Base-by-base conservation (phyloP, 2,329 filamentous ascomycete genomes). In the Colletotrichum higginsianum region DNA sequence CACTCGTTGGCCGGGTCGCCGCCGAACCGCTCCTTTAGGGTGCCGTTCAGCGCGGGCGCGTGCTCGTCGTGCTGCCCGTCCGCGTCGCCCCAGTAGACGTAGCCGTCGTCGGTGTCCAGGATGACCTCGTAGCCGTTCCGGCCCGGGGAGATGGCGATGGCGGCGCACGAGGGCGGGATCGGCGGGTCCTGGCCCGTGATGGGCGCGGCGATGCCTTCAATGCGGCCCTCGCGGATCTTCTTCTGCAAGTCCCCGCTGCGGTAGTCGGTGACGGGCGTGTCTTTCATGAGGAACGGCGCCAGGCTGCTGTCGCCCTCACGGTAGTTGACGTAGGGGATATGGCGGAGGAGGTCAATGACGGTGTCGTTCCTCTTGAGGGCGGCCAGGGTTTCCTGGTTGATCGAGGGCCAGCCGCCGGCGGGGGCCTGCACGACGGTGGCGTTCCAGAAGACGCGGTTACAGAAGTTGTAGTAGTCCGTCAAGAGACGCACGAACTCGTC, bases 391-490 rank as follows among this genome's bases (percentile, higher is more conserved):
- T 75, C 57, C 4, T 60, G 56, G 60, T 44, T 72, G 68, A 75
- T 73, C 1, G 26, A 57, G 2, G 71, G 53, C 73, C 74, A 76
- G 50, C 74, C 73, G 6, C 50, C 61, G 16, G 61, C 8, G 26
- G 66, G 70, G 9, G 61, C 30, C n/a, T 62, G 61, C 52, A 4
- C 56, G n/a, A 66, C 57, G 49, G 64, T 69, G 23, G 46, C 30
- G 16, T 68, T 42, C 73, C 74, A 74, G 66, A 73, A 76, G 30
- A 61, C 42, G 49, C 72, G 74, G 50, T 61, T 56, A 30, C 71
- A 73, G 46, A 75, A 75, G 26, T 74, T 61, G 68, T 71, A 74
- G 60, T 74, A 74, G 67, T 74, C 74, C 42, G 72, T 73, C 38
- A 75, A 53, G n/a, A 72, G 73, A 61, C 71, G 68, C 52, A 74